Percentiles rank a stretch among this genome's conserved stretches.
Conservation (phyloP, 805 yeast species). For the Danielia reshetovae region DNA sequence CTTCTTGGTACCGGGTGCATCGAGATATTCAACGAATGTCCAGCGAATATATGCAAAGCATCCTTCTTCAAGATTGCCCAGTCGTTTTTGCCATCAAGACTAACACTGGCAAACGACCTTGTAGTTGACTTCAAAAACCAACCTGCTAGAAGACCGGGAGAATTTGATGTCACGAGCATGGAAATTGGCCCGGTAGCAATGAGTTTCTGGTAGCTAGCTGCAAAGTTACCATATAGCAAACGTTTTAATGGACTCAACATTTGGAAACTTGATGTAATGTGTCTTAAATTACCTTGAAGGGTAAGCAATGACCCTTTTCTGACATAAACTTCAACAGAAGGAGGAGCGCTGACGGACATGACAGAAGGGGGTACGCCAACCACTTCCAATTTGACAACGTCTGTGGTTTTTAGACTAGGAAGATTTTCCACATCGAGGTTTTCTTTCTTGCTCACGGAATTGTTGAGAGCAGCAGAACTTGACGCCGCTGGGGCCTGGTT, state of each 20-base stretch:
- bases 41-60: constrained; percentile 50
- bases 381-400: constrained; percentile 27
- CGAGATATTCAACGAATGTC: constrained; percentile 44
- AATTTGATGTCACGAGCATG: constrained; percentile 38
- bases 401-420: constrained; percentile 3
- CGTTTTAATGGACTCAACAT: constrained; percentile 38
- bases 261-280: constrained; percentile 19
- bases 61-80: constrained; percentile 54
- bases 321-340: constrained; percentile 53
- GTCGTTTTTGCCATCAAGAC: constrained; percentile 56
- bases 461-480: constrained; percentile 3
- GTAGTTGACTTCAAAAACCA: constrained; percentile 16
- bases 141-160: constrained; percentile 14
- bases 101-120: constrained; percentile 42
- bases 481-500: constrained; percentile 7
- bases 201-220: constrained; percentile 44
- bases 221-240: constrained; percentile 41
- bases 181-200: constrained; percentile 47
- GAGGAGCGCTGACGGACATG: constrained; percentile 49
- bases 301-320: constrained; percentile 49
- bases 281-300: constrained; percentile 31
- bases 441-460: constrained; percentile 6
- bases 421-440: constrained; percentile 6
- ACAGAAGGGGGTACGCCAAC: constrained; percentile 49
- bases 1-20: constrained; percentile 36